Conservation (phyloP, 306 rosid genomes). For the Trichosanthes truncata region DNA sequence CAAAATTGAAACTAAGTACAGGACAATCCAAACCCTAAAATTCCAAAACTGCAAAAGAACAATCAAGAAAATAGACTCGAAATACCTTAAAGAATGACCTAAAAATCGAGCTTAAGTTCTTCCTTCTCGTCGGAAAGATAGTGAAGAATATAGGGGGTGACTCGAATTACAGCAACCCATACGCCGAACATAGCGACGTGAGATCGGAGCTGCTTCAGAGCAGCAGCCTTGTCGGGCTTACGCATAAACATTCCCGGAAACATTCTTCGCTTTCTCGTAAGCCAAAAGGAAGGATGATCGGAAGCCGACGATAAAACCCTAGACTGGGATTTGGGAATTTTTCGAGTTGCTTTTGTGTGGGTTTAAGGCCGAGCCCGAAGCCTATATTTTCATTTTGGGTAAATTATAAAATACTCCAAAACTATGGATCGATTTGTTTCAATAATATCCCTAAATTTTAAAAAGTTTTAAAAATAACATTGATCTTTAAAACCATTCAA, state of each 20-base stretch:
- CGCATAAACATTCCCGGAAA: conserved; percentile 95
- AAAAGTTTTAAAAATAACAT: too few species aligned
- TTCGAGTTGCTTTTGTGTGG: not conserved
- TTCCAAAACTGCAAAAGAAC: not conserved
- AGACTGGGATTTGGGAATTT: not conserved
- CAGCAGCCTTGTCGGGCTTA: conserved; percentile 81
- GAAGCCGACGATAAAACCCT: not conserved
- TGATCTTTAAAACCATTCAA: too few species aligned
- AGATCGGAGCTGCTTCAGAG: conserved; percentile 70
- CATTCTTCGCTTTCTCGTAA: conserved; percentile 19
- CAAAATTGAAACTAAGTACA: not conserved
- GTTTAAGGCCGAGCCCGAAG: not conserved
- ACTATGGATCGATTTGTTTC: too few species aligned
- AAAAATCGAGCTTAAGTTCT: conserved; percentile 71
- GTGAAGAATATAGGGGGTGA: conserved; percentile 75
- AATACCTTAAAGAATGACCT: not conserved
- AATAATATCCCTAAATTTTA: too few species aligned
- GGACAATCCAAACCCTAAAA: not conserved
- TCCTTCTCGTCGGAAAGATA: conserved; percentile 54
- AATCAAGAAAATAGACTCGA: not conserved
- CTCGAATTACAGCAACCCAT: conserved; percentile 75
- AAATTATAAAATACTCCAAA: too few species aligned
- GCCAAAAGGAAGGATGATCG: not conserved
- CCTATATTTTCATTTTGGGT: not conserved
- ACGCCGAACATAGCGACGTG: conserved; percentile 77